phyloP scores from a whole-genome alignment of 2,329 filamentous ascomycete genomes.

The Penicillium rolfsii region DNA sequence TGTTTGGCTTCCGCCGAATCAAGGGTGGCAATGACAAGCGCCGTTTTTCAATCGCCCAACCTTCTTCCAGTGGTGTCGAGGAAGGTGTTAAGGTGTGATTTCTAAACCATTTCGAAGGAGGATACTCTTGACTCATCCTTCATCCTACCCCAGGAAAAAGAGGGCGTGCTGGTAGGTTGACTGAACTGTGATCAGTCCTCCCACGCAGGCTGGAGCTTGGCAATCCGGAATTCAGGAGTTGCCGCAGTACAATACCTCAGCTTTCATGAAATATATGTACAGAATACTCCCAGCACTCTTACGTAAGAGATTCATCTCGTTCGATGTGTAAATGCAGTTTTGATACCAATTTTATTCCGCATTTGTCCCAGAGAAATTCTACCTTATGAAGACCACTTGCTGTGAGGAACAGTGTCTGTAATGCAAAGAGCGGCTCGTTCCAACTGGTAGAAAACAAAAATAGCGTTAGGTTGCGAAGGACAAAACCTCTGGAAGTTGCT shows the following conservation, averaged over 20 bases:
- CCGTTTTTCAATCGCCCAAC: slow-evolving; percentile 24
- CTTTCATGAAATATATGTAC: not conserved
- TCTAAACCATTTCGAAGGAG: not conserved
- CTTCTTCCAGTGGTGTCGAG: not conserved
- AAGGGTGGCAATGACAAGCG: slow-evolving; percentile 27
- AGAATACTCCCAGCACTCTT: not conserved
- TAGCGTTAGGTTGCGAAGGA: too few relatives aligned
- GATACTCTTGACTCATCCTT: not conserved
- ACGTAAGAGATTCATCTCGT: too few relatives aligned
- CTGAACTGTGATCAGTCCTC: not conserved
- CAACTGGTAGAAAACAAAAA: too few relatives aligned
- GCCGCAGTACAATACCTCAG: not conserved
- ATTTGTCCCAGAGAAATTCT: too few relatives aligned
- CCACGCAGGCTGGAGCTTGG: not conserved
- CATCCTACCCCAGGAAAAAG: not conserved
- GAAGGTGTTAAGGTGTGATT: not conserved
- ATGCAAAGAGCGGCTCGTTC: too few relatives aligned
- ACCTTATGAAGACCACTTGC: too few relatives aligned
- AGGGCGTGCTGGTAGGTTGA: not conserved
- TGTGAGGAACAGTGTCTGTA: too few relatives aligned
- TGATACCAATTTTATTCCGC: too few relatives aligned
- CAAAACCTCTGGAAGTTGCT: too few relatives aligned
- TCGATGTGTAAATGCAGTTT: too few relatives aligned
- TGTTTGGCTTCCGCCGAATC: slow-evolving; percentile 42
- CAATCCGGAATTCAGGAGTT: not conserved